A percentile compares a stretch with the other conserved stretches of the same genome.
phyloP scores from a whole-genome alignment of 805 yeast species.

The Cyberlindnera sargentensis region DNA sequence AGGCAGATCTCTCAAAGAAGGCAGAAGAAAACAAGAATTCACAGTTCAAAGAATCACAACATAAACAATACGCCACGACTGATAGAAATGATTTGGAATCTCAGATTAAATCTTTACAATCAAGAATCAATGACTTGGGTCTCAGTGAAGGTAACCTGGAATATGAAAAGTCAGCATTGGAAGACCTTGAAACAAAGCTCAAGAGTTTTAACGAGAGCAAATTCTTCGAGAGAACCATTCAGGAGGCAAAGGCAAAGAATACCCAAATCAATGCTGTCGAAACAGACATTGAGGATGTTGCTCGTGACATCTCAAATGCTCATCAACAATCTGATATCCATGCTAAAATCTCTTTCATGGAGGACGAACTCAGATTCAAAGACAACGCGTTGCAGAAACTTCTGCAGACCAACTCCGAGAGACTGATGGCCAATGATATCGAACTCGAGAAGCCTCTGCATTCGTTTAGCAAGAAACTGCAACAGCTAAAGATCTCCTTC shows the following conservation, averaged over 20 bases:
- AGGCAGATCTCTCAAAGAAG: slow-evolving; percentile 14
- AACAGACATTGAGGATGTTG: slow-evolving; percentile 43
- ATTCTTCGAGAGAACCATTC: slow-evolving; percentile 25
- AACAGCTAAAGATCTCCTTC: slow-evolving; percentile 2
- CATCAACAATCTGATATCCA: slow-evolving; percentile 53
- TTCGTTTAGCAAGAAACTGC: slow-evolving; percentile 1
- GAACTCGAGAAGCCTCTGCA: slow-evolving; percentile 12
- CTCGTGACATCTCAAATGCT: slow-evolving; percentile 40
- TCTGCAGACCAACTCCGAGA: slow-evolving; percentile 17
- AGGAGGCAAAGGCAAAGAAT: slow-evolving; percentile 33
- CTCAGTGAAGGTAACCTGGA: slow-evolving; percentile 42
- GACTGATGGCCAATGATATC: slow-evolving; percentile 18
- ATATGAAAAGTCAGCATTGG: slow-evolving; percentile 36
- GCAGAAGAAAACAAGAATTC: slow-evolving; percentile 23
- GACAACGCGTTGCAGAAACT: slow-evolving; percentile 25
- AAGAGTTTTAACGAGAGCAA: slow-evolving; percentile 23
- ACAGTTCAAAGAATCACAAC: slow-evolving; percentile 37
- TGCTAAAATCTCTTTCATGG: slow-evolving; percentile 43
- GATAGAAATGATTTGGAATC: slow-evolving; percentile 32
- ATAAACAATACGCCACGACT: slow-evolving; percentile 30
- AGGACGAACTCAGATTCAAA: slow-evolving; percentile 32
- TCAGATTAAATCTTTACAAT: slow-evolving; percentile 32
- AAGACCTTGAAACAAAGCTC: slow-evolving; percentile 30
- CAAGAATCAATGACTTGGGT: slow-evolving; percentile 30
- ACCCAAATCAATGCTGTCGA: slow-evolving; percentile 31